Evolutionary conservation across 306 rosid genomes (phyloP).

Genomic region (Citrullus mucosospermus): DNA sequence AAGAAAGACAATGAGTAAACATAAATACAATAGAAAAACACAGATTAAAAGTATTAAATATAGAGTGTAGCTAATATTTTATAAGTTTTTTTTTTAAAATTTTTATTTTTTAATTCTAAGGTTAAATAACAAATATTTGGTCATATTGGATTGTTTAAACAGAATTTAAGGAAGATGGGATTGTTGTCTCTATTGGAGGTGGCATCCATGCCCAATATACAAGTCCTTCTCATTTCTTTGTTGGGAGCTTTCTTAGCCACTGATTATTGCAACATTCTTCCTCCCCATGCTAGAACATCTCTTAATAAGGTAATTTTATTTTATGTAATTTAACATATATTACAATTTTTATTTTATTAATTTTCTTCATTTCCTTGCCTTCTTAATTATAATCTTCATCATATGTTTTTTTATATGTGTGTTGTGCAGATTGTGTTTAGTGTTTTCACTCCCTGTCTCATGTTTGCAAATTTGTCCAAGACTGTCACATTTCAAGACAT

Average conservation of each 20-base stretch:
- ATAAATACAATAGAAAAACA: too few species aligned
- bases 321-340: too few species aligned
- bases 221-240: constrained; percentile 55
- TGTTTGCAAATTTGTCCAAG: constrained; percentile 55
- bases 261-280: constrained; percentile 42
- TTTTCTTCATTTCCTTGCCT: too few species aligned
- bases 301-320: constrained; percentile 46
- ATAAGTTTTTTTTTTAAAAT: too few species aligned
- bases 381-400: too few species aligned
- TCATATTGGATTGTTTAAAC: too few species aligned
- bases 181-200: constrained; percentile 42
- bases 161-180: constrained; percentile 33
- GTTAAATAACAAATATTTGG: too few species aligned
- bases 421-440: constrained; percentile 58
- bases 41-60: too few species aligned
- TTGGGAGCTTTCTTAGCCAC: constrained; percentile 78
- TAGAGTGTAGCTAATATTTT: too few species aligned
- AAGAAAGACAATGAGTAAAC: too few species aligned
- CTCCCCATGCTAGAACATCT: constrained; percentile 34
- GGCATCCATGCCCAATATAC: constrained; percentile 66
- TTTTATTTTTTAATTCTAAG: too few species aligned
- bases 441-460: constrained; percentile 68
- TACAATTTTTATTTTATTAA: neutral
- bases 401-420: too few species aligned
- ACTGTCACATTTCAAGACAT: constrained; percentile 68